Evolutionary conservation across 352 stramenopile genomes (phyloP).

Genomic region (Pythium biforme): DNA sequence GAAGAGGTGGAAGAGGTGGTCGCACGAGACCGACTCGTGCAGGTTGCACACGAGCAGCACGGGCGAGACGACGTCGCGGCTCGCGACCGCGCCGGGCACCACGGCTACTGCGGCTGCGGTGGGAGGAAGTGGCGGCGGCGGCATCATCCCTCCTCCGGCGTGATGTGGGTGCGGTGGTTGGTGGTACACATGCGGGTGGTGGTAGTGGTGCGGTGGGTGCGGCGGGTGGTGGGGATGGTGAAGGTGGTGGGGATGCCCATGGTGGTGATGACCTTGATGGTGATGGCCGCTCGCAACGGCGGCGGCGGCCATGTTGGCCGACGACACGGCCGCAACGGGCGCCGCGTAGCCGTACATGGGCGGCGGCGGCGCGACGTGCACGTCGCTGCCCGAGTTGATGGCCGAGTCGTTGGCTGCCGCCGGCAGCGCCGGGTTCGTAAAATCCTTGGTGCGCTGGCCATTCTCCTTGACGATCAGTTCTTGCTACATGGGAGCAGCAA

Average conservation of each 20-base stretch:
- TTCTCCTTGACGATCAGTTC: slow-evolving; percentile 70
- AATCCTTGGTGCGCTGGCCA: slow-evolving; percentile 47
- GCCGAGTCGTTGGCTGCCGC: slow-evolving; percentile 27
- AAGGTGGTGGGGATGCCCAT: not conserved
- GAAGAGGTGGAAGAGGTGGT: slow-evolving; percentile 69
- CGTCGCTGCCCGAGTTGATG: slow-evolving; percentile 30
- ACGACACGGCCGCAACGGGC: slow-evolving; percentile 11
- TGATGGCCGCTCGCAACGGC: slow-evolving; percentile 2
- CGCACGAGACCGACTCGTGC: slow-evolving; percentile 48
- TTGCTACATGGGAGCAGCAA: slow-evolving; percentile 27
- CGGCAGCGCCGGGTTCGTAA: slow-evolving; percentile 41
- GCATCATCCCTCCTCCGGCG: not conserved
- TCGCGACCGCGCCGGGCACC: slow-evolving; percentile 14
- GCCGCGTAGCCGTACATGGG: slow-evolving; percentile 25
- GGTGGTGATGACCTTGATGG: too few species aligned
- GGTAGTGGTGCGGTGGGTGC: not conserved
- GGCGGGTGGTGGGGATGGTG: not conserved
- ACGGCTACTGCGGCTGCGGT: not conserved
- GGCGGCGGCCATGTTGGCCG: slow-evolving; percentile 20
- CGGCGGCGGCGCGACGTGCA: slow-evolving; percentile 11
- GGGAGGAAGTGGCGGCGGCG: slow-evolving; percentile 10
- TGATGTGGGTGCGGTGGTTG: slow-evolving; percentile 8
- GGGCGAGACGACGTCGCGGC: slow-evolving; percentile 36
- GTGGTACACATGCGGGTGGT: slow-evolving; percentile 7
- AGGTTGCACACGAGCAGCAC: slow-evolving; percentile 63